These are phyloP conservation scores for Gynostemma pentaphyllum DNA, from an alignment of 306 rosid species.

Conservation along the genomic window DNA sequence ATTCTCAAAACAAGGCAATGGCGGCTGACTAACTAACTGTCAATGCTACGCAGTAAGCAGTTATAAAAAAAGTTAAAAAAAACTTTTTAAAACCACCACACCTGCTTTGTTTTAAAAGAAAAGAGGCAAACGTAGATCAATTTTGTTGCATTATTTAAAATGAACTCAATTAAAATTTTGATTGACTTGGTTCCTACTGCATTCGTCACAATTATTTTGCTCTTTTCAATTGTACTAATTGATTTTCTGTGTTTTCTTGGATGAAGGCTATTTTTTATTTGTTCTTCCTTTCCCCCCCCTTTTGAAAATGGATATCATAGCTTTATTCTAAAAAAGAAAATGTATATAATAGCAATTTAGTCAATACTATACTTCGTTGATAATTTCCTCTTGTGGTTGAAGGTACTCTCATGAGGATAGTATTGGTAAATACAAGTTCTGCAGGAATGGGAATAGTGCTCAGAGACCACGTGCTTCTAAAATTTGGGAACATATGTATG, in stretches of 20 bases:
- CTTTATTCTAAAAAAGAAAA: not conserved
- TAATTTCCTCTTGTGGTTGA: not conserved
- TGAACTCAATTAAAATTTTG: no score
- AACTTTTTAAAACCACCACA: no score
- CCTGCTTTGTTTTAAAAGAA: no score
- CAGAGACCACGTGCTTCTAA: constrained; percentile 29
- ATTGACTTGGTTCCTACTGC: no score
- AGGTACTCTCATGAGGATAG: constrained; percentile 29
- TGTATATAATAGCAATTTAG: not conserved
- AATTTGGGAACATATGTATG: constrained; percentile 24
- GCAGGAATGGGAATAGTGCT: constrained; percentile 27
- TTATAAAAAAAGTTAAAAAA: no score
- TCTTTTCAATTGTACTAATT: not conserved
- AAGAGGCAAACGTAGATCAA: no score
- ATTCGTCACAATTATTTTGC: no score
- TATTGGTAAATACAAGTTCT: constrained; percentile 25
- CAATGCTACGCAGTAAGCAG: no score
- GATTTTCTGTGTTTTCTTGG: not conserved
- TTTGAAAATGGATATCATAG: no score
- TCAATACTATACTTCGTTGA: constrained; percentile 1
- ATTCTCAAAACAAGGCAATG: no score
- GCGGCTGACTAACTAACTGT: no score
- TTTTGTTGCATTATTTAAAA: no score
- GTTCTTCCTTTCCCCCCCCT: not conserved
- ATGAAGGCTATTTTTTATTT: not conserved